These are phyloP conservation scores for Coemansia guatemalensis DNA, from an alignment of 192 early-diverging fungal genomes.

Conservation along the genomic window DNA sequence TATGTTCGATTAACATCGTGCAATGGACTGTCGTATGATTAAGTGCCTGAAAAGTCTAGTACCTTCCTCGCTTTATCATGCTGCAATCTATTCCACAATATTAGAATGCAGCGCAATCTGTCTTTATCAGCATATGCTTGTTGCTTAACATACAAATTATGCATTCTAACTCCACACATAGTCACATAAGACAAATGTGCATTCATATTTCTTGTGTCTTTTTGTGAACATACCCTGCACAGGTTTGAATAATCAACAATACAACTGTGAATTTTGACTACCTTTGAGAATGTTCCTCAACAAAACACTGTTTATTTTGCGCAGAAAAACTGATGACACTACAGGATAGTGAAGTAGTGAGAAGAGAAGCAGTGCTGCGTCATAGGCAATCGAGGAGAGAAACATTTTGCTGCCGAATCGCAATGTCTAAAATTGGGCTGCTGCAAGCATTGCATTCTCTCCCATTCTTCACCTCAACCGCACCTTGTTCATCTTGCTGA, in stretches of 20 bases:
- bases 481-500: background rate
- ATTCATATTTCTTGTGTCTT: background rate
- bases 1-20: no score
- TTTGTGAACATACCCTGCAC: no score
- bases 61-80: no score
- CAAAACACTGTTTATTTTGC: background rate
- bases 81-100: no score
- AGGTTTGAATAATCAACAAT: background rate
- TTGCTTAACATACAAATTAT: background rate
- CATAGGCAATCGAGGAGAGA: background rate
- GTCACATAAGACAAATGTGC: background rate
- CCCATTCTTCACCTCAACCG: no score
- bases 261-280: background rate
- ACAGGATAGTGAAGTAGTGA: background rate
- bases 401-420: background rate
- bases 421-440: background rate
- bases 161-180: background rate
- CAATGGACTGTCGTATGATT: no score
- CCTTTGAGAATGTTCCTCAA: background rate
- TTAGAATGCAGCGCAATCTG: background rate
- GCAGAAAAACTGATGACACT: background rate
- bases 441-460: background rate
- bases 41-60: no score
- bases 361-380: no score
- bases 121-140: background rate